phyloP scores from a whole-genome alignment of 2,329 filamentous ascomycete species.

The Neospermospora avenae region DNA sequence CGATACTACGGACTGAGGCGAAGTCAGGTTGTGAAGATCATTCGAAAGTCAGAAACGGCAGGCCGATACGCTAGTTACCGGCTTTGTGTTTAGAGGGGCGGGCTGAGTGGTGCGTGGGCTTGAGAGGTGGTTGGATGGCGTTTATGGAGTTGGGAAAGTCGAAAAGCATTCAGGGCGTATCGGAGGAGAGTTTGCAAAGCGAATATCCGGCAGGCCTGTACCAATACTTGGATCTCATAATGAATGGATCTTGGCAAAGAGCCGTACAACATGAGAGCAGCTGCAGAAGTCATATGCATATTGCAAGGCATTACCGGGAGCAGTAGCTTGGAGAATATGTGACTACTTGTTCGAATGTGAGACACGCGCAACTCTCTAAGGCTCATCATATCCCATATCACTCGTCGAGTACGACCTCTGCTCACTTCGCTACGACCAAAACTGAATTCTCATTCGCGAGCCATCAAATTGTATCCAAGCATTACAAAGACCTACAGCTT shows the following conservation, averaged over 20 bases:
- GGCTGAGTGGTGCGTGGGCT: neutral
- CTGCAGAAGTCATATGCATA: neutral
- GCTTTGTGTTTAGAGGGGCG: constrained; percentile 54
- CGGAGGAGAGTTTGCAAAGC: constrained; percentile 17
- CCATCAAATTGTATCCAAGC: too few species aligned
- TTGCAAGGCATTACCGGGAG: too few species aligned
- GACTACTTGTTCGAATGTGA: too few species aligned
- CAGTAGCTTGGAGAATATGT: too few species aligned
- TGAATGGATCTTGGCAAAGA: neutral
- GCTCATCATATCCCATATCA: too few species aligned
- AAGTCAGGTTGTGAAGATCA: constrained; percentile 97
- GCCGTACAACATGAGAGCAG: neutral
- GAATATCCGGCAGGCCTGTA: constrained; percentile 19
- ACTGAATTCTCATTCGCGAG: too few species aligned
- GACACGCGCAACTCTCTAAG: too few species aligned
- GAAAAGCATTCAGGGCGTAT: constrained; percentile 22
- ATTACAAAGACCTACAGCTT: constrained; percentile 31
- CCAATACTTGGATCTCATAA: neutral
- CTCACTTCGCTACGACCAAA: neutral
- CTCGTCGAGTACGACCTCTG: too few species aligned
- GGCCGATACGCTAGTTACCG: constrained; percentile 96
- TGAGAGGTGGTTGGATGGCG: constrained; percentile 10
- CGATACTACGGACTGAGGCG: constrained; percentile 86
- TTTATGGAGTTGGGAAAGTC: constrained; percentile 10
- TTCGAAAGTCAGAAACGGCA: constrained; percentile 90